Evolutionary conservation across 2,329 filamentous ascomycete genomes (phyloP).

Genomic region (Ophiostoma ulmi): DNA sequence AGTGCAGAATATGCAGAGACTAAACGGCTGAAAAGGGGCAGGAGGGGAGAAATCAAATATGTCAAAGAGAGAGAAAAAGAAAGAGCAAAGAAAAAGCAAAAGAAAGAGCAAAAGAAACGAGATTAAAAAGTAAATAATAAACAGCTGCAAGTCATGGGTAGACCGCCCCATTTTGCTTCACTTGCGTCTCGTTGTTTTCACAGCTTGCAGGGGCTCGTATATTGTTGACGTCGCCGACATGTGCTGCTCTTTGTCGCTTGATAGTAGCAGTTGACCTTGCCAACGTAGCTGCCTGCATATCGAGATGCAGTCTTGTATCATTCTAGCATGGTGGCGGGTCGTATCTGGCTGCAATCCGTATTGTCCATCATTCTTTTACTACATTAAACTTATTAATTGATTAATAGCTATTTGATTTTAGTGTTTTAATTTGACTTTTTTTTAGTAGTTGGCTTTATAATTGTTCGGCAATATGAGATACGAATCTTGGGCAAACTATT

Average conservation of each 20-base stretch:
- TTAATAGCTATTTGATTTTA: not conserved
- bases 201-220: not conserved
- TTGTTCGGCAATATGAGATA: not conserved
- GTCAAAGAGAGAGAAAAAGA: not conserved
- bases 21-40: conserved; percentile 2
- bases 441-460: not conserved
- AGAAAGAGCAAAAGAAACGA: not conserved
- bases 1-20: not conserved
- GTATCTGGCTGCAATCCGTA: not conserved
- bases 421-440: not conserved
- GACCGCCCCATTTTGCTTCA: not conserved
- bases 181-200: not conserved
- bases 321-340: not conserved
- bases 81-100: not conserved
- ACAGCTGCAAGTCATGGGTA: not conserved
- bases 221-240: not conserved
- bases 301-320: not conserved
- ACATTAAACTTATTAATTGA: not conserved
- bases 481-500: not conserved
- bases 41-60: not conserved
- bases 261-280: not conserved
- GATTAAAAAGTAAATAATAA: too few relatives aligned
- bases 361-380: not conserved
- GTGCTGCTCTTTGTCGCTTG: not conserved
- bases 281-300: not conserved